Evolutionary conservation across 139 green algal genomes (phyloP), one percentile per base, ranked within the genome.

Genomic region (Chlorella vulgaris): DNA sequence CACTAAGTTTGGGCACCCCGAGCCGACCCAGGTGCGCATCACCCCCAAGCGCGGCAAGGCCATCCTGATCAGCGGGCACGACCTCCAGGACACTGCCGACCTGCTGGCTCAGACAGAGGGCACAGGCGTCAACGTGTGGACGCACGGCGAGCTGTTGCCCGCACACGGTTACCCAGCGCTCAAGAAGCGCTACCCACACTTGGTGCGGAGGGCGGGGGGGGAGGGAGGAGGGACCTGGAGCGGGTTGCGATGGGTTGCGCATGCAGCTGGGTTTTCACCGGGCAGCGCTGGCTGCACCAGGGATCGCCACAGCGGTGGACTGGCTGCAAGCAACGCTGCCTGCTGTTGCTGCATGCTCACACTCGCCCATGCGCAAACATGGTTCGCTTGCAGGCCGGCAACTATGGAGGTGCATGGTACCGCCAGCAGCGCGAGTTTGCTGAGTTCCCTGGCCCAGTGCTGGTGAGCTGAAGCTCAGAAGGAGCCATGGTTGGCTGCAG

Each of bases 111-210:
- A 91, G 80, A 95, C 89, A 26, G 82, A 89, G 76, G 91, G 89
- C 79, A 95, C 61, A 2, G 65, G 65, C 21, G 65, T 94, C 80
- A 91, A 94, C 76, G 81, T 95, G 21, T 95, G 94, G 91, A 95
- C 91, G n/a, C 91, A 95, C 71, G 90, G 90, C 22, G 91, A 95
- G 90, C 92, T 94, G 87, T 86, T 95, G 69, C 91, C 91, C 22
- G 91, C 88, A 0, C 91, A 95, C 62, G 89, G 86, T 39, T 95
- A 95, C 88, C 91, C 91, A 29, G 86, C 69, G 3, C 85, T 95
- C 24, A 79, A 79, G 53, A 79, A 79, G 73, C 73, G 73, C 51
- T 79, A 68, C 73, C 73, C 73, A 0, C 73, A 79, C 73, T 53
- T 79, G 73, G 53, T 79, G 29, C 8, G 21, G 60, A 67, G 60